Base-by-base conservation (phyloP, 331 rosid species). In the Rosa hybrid region DNA sequence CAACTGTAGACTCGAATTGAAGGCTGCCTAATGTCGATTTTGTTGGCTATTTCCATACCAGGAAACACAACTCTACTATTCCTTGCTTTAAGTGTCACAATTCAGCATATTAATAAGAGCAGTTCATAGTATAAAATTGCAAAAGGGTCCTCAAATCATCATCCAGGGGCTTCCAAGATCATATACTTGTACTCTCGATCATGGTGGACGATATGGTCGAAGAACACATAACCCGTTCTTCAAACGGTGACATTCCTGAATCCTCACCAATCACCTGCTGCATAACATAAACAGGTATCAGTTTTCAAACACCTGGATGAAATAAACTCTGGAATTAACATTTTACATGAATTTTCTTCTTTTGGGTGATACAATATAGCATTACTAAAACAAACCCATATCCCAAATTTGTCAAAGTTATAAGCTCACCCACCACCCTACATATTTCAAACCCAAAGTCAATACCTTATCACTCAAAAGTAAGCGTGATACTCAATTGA, bases 21-120 rank as follows among this genome's bases (percentile, higher is more conserved):
- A 65, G 78, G 65, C 46, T 16, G 64, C 34, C 59, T 73, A 20
- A 45, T 72, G 14, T 65, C 17, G 5, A 63, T 65, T 41, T 71
- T 68, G 34, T 45, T 72, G 39, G 56, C 76, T 65, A 46, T 42
- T 74, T 30, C 86, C 86, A 83, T 83, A 62, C 60, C 85, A 71
- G 46, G 45, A 42, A 56, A 73, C 79, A 23, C 53, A 74, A 63
- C 21, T 11, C 38, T 14, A 62, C 18, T 34, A 59, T 44, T 71
- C 60, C 30, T 27, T 39, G 60, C 20, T 60, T 38, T 23, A 71
- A 76, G 48, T 14, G 17, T 76, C 71, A 25, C 71, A 76, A 57
- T 79, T 62, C 78, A 67, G 54, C 53, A 41, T 71, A 53, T n/a
- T 30, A 56, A 56, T 21, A 42, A 59, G 10, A 6, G 18, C 11